Conservation (phyloP, 768 basidiomycete species). For the Boletus tylopilopsis region DNA sequence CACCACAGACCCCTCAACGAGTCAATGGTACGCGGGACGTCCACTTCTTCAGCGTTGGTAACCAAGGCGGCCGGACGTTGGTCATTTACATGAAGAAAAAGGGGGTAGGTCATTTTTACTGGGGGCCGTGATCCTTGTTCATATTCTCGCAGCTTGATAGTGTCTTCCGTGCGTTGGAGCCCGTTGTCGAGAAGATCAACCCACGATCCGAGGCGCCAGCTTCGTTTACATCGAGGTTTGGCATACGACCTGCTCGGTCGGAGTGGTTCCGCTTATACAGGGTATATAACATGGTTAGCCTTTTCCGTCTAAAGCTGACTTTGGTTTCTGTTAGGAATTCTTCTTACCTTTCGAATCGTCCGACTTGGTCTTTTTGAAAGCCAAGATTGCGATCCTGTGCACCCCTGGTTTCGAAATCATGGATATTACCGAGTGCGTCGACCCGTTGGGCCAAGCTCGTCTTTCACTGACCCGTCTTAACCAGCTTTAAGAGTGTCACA, state of each 20-base stretch:
- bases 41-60: slow-evolving; percentile 93
- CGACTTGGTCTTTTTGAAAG: slow-evolving; percentile 89
- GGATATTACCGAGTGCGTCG: slow-evolving; percentile 83
- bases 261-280: slow-evolving; percentile 97
- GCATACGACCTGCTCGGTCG: slow-evolving; percentile 73
- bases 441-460: not conserved
- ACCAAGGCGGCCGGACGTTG: slow-evolving; percentile 79
- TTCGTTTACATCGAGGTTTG: slow-evolving; percentile 68
- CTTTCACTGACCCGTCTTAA: not conserved
- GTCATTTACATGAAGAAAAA: slow-evolving; percentile 97
- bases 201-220: slow-evolving; percentile 69
- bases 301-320: not conserved
- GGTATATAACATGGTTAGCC: slow-evolving; percentile 27
- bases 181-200: slow-evolving; percentile 86
- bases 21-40: slow-evolving; percentile 90
- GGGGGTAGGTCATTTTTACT: slow-evolving; percentile 44
- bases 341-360: slow-evolving; percentile 90
- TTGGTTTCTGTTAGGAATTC: slow-evolving; percentile 57
- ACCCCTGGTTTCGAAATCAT: slow-evolving; percentile 97
- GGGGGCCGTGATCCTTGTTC: slow-evolving; percentile 9
- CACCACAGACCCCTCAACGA: slow-evolving; percentile 82
- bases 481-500: slow-evolving; percentile 81
- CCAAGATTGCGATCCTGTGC: slow-evolving; percentile 89
- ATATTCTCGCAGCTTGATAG: slow-evolving; percentile 59
- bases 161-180: slow-evolving; percentile 96